Percentiles rank a stretch among this genome's conserved stretches.
phyloP scores from a whole-genome alignment of 2,329 filamentous ascomycete species.

The Aspergillus brunneoviolaceus region DNA sequence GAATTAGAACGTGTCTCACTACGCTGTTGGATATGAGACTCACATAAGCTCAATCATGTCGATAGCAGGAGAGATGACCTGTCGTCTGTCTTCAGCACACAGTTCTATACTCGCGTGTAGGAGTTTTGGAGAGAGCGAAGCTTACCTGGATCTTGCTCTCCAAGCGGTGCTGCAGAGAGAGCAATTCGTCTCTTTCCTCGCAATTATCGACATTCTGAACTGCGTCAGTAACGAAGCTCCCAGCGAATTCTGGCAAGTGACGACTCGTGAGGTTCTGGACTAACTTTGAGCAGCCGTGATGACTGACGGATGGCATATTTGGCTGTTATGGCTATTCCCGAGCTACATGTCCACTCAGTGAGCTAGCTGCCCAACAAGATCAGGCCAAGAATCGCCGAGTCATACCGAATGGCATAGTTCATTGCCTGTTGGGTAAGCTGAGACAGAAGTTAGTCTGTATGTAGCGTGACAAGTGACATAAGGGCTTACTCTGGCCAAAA shows the following conservation, averaged over 20 bases:
- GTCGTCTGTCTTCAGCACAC: constrained; percentile 31
- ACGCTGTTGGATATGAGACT: constrained; percentile 23
- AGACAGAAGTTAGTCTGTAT: constrained; percentile 20
- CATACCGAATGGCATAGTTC: constrained; percentile 79
- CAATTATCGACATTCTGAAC: constrained; percentile 65
- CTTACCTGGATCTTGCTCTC: constrained; percentile 80
- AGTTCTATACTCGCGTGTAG: neutral
- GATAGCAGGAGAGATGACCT: constrained; percentile 83
- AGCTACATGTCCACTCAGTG: constrained; percentile 42
- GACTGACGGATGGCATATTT: constrained; percentile 83
- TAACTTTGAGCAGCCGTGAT: constrained; percentile 68
- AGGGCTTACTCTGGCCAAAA: constrained; percentile 58
- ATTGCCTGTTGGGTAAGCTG: constrained; percentile 74
- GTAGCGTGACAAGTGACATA: constrained; percentile 6
- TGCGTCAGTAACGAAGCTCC: neutral
- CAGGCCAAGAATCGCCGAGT: neutral
- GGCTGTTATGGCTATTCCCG: constrained; percentile 81
- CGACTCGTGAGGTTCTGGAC: constrained; percentile 7
- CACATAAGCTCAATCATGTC: constrained; percentile 90
- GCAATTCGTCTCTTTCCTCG: constrained; percentile 68
- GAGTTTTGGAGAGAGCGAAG: constrained; percentile 12
- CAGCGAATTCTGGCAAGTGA: neutral
- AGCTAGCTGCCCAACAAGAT: neutral
- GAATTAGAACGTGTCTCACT: neutral
- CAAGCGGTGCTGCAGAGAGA: constrained; percentile 68